phyloP scores from a whole-genome alignment of 148 eudicot genomes.

The Silene latifolia region DNA sequence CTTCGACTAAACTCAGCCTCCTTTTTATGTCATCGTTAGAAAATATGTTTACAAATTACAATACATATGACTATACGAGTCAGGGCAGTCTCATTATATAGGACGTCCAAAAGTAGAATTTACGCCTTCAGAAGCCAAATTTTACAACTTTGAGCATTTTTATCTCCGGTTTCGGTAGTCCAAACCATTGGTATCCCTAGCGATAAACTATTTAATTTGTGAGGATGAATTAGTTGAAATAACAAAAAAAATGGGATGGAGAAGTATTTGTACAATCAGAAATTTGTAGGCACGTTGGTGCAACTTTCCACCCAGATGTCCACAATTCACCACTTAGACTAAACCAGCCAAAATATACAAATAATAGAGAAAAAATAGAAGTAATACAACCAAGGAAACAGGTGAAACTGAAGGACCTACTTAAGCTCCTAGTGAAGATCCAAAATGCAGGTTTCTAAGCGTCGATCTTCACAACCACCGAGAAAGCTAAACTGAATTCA shows the following conservation, averaged over 20 bases:
- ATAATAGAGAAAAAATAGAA: not conserved
- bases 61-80: too few species aligned
- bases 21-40: too few species aligned
- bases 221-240: not conserved
- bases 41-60: too few species aligned
- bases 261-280: not conserved
- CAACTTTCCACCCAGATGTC: not conserved
- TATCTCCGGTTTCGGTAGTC: not conserved
- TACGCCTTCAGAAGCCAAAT: too few species aligned
- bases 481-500: constrained; percentile 15
- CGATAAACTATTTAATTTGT: not conserved
- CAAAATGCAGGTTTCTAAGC: constrained; percentile 7
- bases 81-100: too few species aligned
- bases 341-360: constrained; percentile 10
- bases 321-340: not conserved
- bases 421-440: constrained; percentile 6
- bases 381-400: not conserved
- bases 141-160: too few species aligned
- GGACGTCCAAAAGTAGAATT: too few species aligned
- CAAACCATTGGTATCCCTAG: not conserved
- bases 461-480: constrained; percentile 6
- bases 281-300: not conserved
- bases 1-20: too few species aligned
- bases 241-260: not conserved
- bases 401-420: constrained; percentile 8